Evolutionary conservation across 106 monocot species (phyloP).

Genomic region (Alisma plantagoaquatica): DNA sequence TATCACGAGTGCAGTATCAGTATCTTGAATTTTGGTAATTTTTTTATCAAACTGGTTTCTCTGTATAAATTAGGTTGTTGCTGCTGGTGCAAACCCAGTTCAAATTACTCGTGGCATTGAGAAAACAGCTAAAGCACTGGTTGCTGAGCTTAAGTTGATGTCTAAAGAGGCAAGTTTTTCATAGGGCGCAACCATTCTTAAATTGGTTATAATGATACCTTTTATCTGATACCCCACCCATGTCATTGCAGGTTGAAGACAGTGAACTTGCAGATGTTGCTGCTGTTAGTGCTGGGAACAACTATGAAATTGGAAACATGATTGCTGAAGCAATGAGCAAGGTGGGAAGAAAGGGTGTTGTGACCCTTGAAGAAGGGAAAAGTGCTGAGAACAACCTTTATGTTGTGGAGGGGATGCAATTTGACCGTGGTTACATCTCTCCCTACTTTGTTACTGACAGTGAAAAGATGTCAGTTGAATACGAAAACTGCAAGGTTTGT

Average conservation of each 20-base stretch:
- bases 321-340: conserved; percentile 98
- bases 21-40: no score
- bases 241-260: conserved; percentile 68
- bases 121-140: conserved; percentile 25
- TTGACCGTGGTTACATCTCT: conserved; percentile 92
- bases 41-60: no score
- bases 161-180: conserved; percentile 39
- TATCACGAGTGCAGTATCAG: no score
- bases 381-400: conserved; percentile 87
- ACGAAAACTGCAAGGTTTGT: conserved; percentile 92
- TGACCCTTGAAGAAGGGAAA: conserved; percentile 94
- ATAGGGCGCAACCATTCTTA: background rate
- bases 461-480: conserved; percentile 91
- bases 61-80: no score
- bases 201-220: background rate
- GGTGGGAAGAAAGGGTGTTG: conserved; percentile 92
- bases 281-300: conserved; percentile 95
- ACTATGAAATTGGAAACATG: conserved; percentile 91
- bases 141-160: conserved; percentile 25
- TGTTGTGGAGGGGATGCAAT: conserved; percentile 98
- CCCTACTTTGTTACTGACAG: conserved; percentile 98
- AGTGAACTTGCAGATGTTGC: conserved; percentile 97
- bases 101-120: no score
- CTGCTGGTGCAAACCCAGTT: no score
- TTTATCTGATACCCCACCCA: background rate